Evolutionary conservation across 2,329 filamentous ascomycete species (phyloP).

Genomic region (Ophidiomyces ophidiicola): DNA sequence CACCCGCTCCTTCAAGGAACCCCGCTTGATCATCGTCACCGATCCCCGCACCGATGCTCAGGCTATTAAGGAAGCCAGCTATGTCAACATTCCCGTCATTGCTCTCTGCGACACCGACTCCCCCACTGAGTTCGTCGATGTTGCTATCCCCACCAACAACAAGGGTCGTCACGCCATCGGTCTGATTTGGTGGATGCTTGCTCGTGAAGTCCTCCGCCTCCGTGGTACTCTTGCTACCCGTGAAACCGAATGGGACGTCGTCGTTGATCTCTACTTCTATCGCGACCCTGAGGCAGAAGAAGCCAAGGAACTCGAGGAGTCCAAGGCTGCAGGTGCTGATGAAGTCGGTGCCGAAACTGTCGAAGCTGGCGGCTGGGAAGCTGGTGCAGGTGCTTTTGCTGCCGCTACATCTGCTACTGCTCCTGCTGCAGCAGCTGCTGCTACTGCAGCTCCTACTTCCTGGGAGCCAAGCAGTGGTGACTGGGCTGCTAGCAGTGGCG

Average conservation of each 20-base stretch:
- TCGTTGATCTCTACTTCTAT: conserved; percentile 99
- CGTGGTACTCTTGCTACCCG: conserved; percentile 92
- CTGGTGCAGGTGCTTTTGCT: conserved; percentile 49
- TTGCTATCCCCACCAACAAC: conserved; percentile 99
- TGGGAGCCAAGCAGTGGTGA: conserved; percentile 50
- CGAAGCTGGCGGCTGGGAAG: conserved; percentile 81
- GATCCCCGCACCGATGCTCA: conserved; percentile 99
- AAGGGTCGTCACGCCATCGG: conserved; percentile 99
- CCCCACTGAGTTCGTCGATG: conserved; percentile 97
- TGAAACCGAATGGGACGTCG: conserved; percentile 96
- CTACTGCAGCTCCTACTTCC: conserved; percentile 45
- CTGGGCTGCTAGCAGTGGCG: conserved; percentile 38
- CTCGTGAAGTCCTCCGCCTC: conserved; percentile 98
- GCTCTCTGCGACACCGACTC: conserved; percentile 98
- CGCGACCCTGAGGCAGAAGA: conserved; percentile 99
- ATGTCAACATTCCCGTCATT: conserved; percentile 99
- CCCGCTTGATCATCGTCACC: conserved; percentile 97
- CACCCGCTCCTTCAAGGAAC: conserved; percentile 99
- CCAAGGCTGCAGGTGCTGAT: conserved; percentile 70
- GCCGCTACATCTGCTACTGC: conserved; percentile 54
- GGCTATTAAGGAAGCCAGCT: conserved; percentile 99
- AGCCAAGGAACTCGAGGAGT: conserved; percentile 86
- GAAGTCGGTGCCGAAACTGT: conserved; percentile 70
- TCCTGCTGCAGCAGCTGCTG: conserved; percentile 49
- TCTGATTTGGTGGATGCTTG: conserved; percentile 98